Evolutionary conservation across 345 rosid species (phyloP).

Genomic region (Salix purpurea): DNA sequence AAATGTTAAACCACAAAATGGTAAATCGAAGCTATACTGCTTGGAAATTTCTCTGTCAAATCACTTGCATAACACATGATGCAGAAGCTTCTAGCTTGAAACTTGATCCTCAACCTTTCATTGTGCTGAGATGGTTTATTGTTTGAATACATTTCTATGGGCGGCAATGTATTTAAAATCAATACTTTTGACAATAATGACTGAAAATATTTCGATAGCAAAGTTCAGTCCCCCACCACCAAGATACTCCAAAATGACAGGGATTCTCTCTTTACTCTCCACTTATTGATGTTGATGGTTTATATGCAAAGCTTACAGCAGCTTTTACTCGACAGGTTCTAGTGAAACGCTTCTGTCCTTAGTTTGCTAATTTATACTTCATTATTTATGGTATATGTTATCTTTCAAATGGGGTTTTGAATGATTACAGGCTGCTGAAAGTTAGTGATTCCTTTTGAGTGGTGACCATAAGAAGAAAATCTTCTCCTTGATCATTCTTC

Average conservation of each 20-base stretch:
- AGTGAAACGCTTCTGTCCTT: constrained; percentile 32
- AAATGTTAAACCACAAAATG: neutral
- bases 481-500: neutral
- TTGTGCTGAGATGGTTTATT: constrained; percentile 17
- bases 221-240: constrained; percentile 11
- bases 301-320: constrained; percentile 7
- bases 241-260: constrained; percentile 18
- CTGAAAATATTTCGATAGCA: neutral
- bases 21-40: neutral
- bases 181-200: neutral
- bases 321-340: constrained; percentile 24
- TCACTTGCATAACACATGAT: neutral
- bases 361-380: neutral
- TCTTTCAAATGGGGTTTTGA: constrained; percentile 14
- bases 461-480: neutral
- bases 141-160: constrained; percentile 7
- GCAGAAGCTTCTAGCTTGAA: neutral
- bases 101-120: constrained; percentile 23
- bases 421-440: constrained; percentile 23
- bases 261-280: constrained; percentile 30
- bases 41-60: neutral
- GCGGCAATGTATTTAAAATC: constrained; percentile 2
- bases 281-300: constrained; percentile 29
- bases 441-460: constrained; percentile 15
- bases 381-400: constrained; percentile 4